These are phyloP conservation scores for Chloris gayana DNA, from an alignment of 176 grass and related monocot genomes.

Conservation along the genomic window DNA sequence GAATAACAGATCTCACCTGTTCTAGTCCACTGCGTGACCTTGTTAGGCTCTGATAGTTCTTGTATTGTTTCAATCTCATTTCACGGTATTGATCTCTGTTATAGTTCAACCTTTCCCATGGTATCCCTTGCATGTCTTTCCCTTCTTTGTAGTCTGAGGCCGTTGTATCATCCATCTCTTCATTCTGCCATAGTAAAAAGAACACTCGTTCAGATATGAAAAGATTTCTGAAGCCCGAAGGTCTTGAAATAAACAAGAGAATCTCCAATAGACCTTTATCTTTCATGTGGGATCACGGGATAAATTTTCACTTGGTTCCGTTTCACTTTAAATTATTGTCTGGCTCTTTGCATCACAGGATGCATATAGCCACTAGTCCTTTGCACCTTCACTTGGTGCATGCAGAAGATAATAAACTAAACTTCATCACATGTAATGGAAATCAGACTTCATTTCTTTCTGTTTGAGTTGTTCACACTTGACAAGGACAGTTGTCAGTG, in stretches of 20 bases:
- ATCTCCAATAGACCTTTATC: too few relatives aligned
- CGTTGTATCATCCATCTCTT: constrained; percentile 33
- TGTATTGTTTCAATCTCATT: constrained; percentile 61
- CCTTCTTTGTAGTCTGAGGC: constrained; percentile 36
- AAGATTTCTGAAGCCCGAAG: not conserved
- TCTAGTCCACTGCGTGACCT: constrained; percentile 3
- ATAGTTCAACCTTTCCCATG: constrained; percentile 64
- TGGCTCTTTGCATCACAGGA: too few relatives aligned
- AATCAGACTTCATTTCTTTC: too few relatives aligned
- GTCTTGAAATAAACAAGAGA: not conserved
- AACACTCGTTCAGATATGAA: not conserved
- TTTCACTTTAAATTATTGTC: too few relatives aligned
- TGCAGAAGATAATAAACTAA: too few relatives aligned
- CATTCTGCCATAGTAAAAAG: not conserved
- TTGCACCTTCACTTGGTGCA: not conserved
- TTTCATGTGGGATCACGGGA: too few relatives aligned
- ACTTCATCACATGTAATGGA: too few relatives aligned
- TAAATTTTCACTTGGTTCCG: too few relatives aligned
- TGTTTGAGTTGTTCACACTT: too few relatives aligned
- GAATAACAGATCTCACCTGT: constrained; percentile 6
- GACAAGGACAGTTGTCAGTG: too few relatives aligned
- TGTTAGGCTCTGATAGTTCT: constrained; percentile 49
- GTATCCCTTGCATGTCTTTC: constrained; percentile 70
- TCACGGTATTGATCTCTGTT: constrained; percentile 54
- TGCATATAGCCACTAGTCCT: too few relatives aligned